Conservation (phyloP, 441 rosid genomes). For the Arabidopsis lyrata region DNA sequence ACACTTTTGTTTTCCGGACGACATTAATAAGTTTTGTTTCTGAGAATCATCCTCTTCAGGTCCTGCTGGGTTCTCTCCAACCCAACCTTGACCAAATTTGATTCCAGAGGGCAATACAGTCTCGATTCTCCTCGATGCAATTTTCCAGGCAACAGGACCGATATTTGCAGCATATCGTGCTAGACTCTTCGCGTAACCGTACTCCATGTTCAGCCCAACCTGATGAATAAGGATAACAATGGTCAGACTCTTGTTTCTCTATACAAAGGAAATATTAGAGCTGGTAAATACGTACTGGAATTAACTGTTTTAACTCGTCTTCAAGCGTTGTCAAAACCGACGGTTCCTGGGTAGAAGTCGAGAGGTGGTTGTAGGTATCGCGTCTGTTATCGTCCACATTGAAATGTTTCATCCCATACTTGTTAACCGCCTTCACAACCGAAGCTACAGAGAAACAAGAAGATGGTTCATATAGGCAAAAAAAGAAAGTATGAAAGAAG, state of each 20-base stretch:
- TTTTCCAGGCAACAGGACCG: conserved; percentile 73
- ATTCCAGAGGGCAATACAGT: conserved; percentile 58
- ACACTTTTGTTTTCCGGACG: conserved; percentile 44
- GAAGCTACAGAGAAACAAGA: conserved; percentile 59
- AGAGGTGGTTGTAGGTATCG: conserved; percentile 56
- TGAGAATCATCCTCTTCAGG: conserved; percentile 25
- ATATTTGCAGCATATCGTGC: conserved; percentile 82
- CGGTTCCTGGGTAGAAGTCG: conserved; percentile 50
- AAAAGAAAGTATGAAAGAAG: conserved; percentile 1
- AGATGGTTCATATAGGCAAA: conserved; percentile 14
- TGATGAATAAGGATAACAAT: conserved; percentile 43
- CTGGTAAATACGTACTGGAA: conserved; percentile 55
- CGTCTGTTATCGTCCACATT: conserved; percentile 79
- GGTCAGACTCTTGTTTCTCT: conserved; percentile 21
- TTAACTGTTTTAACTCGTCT: conserved; percentile 69
- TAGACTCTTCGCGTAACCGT: conserved; percentile 79
- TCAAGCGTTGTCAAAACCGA: conserved; percentile 55
- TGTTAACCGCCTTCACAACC: conserved; percentile 74
- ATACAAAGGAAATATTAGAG: conserved; percentile 6
- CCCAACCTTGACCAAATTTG: conserved; percentile 83
- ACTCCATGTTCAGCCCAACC: conserved; percentile 73
- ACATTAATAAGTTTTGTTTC: conserved; percentile 37
- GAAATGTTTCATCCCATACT: conserved; percentile 68
- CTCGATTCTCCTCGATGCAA: conserved; percentile 63
- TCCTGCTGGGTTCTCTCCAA: conserved; percentile 62